Evolutionary conservation across 148 eudicot species (phyloP).

Genomic region (Cornus suecica): DNA sequence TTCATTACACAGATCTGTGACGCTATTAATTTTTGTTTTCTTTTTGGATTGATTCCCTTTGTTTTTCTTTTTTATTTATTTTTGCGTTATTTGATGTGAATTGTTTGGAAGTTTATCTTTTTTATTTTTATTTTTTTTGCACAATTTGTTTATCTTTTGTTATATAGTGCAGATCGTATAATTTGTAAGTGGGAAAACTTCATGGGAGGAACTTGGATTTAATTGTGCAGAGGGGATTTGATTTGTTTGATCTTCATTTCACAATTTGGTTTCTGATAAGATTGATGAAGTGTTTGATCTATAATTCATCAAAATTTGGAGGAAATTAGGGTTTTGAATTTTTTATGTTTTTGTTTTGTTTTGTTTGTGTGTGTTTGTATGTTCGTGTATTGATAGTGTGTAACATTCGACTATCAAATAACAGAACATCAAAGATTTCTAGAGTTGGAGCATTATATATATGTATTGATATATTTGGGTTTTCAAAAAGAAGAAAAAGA

Average conservation of each 20-base stretch:
- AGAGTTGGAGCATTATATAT: too few relatives aligned
- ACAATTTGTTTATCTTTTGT: not conserved
- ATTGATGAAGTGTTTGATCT: not conserved
- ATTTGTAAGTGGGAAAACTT: not conserved
- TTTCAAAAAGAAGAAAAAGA: too few relatives aligned
- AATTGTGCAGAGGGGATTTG: not conserved
- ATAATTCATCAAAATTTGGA: not conserved
- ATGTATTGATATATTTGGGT: too few relatives aligned
- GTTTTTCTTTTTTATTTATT: not conserved
- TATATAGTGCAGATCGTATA: not conserved
- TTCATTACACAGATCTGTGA: constrained; percentile 1
- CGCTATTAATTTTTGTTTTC: too few relatives aligned
- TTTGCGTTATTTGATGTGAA: not conserved
- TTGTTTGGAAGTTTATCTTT: not conserved
- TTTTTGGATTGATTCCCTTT: not conserved
- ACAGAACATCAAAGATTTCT: too few relatives aligned
- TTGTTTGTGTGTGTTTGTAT: too few relatives aligned
- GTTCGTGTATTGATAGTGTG: too few relatives aligned
- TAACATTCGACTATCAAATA: too few relatives aligned
- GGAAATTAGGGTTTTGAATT: not conserved
- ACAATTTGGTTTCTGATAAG: not conserved
- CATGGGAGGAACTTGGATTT: not conserved
- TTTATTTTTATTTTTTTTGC: not conserved
- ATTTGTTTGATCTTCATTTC: not conserved
- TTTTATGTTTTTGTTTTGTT: too few relatives aligned